Evolutionary conservation across 305 asterid genomes (phyloP).

Genomic region (Fraxinus albicans): DNA sequence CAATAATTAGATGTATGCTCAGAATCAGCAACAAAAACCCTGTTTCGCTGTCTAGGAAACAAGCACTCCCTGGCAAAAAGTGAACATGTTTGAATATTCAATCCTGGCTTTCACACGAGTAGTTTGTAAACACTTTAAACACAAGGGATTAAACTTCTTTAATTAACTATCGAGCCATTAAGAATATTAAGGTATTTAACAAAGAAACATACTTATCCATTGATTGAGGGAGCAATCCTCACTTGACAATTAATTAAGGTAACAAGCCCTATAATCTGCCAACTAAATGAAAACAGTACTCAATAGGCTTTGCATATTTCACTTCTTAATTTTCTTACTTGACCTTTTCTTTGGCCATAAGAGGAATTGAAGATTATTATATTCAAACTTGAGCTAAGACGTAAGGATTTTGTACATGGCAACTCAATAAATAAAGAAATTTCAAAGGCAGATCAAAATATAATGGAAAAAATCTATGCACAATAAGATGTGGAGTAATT

Average conservation of each 20-base stretch:
- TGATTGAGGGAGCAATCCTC: not conserved
- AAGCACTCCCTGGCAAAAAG: not conserved
- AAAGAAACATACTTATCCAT: not conserved
- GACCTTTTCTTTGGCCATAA: not conserved
- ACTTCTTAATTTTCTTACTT: not conserved
- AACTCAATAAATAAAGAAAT: not conserved
- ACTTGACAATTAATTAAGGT: not conserved
- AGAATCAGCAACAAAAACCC: not conserved
- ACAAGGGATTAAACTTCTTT: not conserved
- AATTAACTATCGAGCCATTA: not conserved
- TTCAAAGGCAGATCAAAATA: not conserved
- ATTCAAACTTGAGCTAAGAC: not conserved
- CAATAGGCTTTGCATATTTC: not conserved
- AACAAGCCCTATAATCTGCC: not conserved
- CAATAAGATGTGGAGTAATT: not conserved
- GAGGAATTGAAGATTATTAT: not conserved
- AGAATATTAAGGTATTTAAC: not conserved
- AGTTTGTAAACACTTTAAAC: not conserved
- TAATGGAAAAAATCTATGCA: not conserved
- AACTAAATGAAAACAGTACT: not conserved
- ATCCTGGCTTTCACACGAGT: not conserved
- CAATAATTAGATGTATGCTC: not conserved
- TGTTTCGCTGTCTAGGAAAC: not conserved
- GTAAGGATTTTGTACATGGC: not conserved
- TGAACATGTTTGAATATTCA: not conserved